A percentile compares a stretch with the other conserved stretches of the same genome.
phyloP scores from a whole-genome alignment of 495 filamentous ascomycete genomes.

The Glonium stellatum region DNA sequence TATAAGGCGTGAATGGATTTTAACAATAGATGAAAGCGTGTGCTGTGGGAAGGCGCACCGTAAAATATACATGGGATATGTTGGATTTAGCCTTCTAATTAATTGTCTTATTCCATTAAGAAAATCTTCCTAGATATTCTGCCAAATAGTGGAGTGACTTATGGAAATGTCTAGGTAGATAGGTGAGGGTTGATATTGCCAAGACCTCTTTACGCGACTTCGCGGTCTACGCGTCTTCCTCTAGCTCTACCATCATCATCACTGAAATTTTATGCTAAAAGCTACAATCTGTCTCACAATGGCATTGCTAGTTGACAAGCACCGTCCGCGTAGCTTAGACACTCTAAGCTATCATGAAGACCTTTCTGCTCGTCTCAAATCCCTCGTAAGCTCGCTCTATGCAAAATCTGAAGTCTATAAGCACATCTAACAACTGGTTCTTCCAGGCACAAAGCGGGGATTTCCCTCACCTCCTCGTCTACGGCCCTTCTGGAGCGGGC shows the following conservation, averaged over 20 bases:
- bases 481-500: slow-evolving; percentile 90
- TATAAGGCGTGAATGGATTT: too few species aligned
- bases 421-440: neutral
- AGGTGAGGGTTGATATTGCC: too few species aligned
- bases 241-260: neutral
- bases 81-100: too few species aligned
- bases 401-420: neutral
- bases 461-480: slow-evolving; percentile 94
- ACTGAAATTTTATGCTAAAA: neutral
- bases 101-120: too few species aligned
- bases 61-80: too few species aligned
- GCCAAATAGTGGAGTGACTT: too few species aligned
- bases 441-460: slow-evolving; percentile 85
- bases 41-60: too few species aligned
- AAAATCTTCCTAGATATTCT: too few species aligned
- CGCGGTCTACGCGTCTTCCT: neutral
- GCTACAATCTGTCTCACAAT: slow-evolving; percentile 35
- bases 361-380: slow-evolving; percentile 77
- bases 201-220: slow-evolving; percentile 1
- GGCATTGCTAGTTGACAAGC: slow-evolving; percentile 88
- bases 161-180: too few species aligned
- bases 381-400: slow-evolving; percentile 56
- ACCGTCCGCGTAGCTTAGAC: slow-evolving; percentile 84
- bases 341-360: slow-evolving; percentile 80
- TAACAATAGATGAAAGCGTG: too few species aligned